Percentiles rank a stretch among this genome's conserved stretches.
phyloP scores from a whole-genome alignment of 352 stramenopile species.

The Thraustochytrium sp. region DNA sequence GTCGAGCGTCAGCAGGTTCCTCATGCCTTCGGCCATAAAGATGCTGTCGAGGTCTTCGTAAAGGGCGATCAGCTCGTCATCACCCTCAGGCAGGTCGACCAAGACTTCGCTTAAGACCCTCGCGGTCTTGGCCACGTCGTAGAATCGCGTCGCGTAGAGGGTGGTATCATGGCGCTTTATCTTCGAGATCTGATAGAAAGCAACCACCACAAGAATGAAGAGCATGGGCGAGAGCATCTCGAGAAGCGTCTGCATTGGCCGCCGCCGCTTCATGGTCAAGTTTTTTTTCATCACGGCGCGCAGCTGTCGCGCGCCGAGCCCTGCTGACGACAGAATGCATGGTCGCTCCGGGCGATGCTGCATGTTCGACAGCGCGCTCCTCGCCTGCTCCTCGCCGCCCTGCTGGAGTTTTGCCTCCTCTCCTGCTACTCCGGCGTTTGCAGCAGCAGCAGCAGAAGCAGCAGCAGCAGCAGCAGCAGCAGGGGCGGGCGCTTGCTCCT shows the following conservation, averaged over 20 bases:
- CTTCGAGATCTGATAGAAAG: neutral
- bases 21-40: neutral
- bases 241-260: neutral
- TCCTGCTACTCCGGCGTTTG: too few relatives aligned
- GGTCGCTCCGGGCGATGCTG: neutral
- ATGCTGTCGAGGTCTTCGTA: neutral
- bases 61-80: neutral
- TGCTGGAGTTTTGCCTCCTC: neutral
- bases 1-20: neutral
- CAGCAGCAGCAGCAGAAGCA: too few relatives aligned
- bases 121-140: neutral
- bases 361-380: neutral
- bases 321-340: neutral
- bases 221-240: constrained; percentile 23
- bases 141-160: neutral
- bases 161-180: neutral
- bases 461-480: too few relatives aligned
- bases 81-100: neutral
- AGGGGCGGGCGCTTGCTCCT: too few relatives aligned
- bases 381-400: neutral
- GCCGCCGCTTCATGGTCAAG: constrained; percentile 1
- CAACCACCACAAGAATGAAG: neutral
- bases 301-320: constrained; percentile 8
- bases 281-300: constrained; percentile 28
- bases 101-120: neutral